Percentiles rank a stretch among this genome's conserved stretches.
Conservation (phyloP, 202 grass and related monocot genomes). For the Hordeum pubiflorum region DNA sequence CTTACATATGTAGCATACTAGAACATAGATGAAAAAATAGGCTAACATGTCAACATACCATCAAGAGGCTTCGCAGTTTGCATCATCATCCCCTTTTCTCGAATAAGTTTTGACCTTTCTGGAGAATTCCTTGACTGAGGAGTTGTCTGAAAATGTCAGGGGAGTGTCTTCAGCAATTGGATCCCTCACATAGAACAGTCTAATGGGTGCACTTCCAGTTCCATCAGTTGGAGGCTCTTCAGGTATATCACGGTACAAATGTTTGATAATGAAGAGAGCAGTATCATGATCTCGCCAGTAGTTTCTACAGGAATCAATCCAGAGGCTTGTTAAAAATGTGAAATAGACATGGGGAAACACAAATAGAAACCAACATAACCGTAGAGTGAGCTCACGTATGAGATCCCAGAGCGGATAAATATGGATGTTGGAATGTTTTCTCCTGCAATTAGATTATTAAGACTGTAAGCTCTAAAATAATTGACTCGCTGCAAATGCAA, state of each 20-base stretch:
- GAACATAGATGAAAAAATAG: background rate
- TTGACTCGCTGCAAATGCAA: background rate
- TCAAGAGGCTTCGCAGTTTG: conserved; percentile 18
- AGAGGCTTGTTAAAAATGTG: conserved; percentile 23
- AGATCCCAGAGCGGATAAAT: conserved; percentile 76
- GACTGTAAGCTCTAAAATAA: background rate
- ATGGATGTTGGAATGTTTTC: conserved; percentile 91
- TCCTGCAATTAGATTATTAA: conserved; percentile 45
- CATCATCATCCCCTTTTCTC: conserved; percentile 33
- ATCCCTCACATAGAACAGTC: conserved; percentile 76
- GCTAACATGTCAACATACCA: conserved; percentile 2
- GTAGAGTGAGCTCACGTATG: conserved; percentile 68
- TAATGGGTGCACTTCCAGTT: conserved; percentile 32
- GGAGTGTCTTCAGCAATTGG: conserved; percentile 71
- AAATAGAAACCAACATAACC: conserved; percentile 3
- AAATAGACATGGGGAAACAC: background rate
- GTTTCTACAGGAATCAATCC: conserved; percentile 46
- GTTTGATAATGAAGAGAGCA: conserved; percentile 90
- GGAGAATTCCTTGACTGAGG: conserved; percentile 63
- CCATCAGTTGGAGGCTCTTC: conserved; percentile 56
- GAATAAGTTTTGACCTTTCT: conserved; percentile 55
- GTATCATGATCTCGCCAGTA: conserved; percentile 98
- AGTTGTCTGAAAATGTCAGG: conserved; percentile 73
- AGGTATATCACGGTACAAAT: conserved; percentile 82
- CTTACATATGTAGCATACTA: background rate